These are phyloP conservation scores for Trypanosoma vivax DNA, from an alignment of 208 protist genomes.

Conservation along the genomic window DNA sequence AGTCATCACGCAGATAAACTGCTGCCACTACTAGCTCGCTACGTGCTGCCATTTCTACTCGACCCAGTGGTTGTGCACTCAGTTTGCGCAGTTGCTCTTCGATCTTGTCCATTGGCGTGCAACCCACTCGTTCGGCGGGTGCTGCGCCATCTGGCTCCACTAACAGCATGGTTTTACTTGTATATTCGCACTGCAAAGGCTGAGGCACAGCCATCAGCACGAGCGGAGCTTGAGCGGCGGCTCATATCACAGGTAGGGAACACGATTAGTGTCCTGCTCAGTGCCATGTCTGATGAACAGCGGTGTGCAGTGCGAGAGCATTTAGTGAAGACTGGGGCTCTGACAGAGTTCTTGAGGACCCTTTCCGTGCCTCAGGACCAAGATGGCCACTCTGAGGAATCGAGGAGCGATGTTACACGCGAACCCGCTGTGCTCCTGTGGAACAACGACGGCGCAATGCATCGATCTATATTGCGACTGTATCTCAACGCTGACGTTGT, in stretches of 20 bases:
- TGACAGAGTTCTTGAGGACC: constrained; percentile 6
- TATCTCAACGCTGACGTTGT: constrained; percentile 63
- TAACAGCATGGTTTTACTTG: constrained; percentile 40
- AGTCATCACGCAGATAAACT: constrained; percentile 22
- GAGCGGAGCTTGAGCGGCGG: constrained; percentile 21
- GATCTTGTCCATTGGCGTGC: constrained; percentile 14
- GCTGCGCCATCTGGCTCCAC: constrained; percentile 38
- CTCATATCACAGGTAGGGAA: constrained; percentile 60
- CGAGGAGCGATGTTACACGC: not conserved
- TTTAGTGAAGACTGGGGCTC: constrained; percentile 13
- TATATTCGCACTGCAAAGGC: constrained; percentile 22
- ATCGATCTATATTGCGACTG: constrained; percentile 63
- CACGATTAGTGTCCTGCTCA: constrained; percentile 45
- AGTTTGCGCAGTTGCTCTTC: constrained; percentile 26
- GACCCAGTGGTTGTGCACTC: constrained; percentile 30
- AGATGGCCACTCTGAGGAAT: not conserved
- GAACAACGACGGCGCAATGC: constrained; percentile 40
- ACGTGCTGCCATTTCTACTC: constrained; percentile 54
- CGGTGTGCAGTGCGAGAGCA: constrained; percentile 14
- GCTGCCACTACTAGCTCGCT: constrained; percentile 38
- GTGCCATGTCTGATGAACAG: constrained; percentile 38
- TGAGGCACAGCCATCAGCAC: constrained; percentile 5
- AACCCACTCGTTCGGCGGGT: constrained; percentile 41
- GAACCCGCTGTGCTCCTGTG: constrained; percentile 29
- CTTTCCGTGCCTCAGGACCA: not conserved